Percentiles rank a stretch among this genome's conserved stretches.
Conservation (phyloP, 148 eudicot genomes). For the Chenopodium formosanum region DNA sequence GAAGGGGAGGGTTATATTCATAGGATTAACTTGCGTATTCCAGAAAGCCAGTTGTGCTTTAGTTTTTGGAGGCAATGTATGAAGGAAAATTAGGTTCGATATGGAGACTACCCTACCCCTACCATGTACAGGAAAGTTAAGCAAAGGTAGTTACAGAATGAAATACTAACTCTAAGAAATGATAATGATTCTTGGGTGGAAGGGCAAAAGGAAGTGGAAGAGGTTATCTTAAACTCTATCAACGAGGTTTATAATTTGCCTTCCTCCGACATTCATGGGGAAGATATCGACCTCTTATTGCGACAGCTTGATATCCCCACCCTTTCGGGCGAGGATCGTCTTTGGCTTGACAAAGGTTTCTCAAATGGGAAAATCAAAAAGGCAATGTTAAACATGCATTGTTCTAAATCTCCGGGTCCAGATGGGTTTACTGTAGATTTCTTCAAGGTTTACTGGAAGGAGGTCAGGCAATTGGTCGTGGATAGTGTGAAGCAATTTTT, state of each 20-base stretch:
- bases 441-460: not conserved
- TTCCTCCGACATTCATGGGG: not conserved
- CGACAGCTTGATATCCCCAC: not conserved
- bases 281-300: not conserved
- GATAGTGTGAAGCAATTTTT: not conserved
- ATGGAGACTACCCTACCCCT: not conserved
- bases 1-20: not conserved
- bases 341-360: not conserved
- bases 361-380: not conserved
- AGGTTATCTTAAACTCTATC: not conserved
- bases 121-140: not conserved
- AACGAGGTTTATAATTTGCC: not conserved
- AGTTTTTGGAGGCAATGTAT: not conserved
- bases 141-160: not conserved
- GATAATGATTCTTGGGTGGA: not conserved
- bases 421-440: not conserved
- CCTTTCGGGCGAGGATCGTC: not conserved
- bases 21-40: not conserved
- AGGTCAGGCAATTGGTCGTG: fast-evolving
- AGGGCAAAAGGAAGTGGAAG: too few relatives aligned
- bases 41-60: too few relatives aligned
- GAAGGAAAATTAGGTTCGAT: not conserved
- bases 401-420: not conserved
- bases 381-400: not conserved
- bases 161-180: not conserved